Evolutionary conservation across 2,329 filamentous ascomycete species (phyloP), one percentile per base, ranked within the genome.

Genomic region (Aspergillus flavus): DNA sequence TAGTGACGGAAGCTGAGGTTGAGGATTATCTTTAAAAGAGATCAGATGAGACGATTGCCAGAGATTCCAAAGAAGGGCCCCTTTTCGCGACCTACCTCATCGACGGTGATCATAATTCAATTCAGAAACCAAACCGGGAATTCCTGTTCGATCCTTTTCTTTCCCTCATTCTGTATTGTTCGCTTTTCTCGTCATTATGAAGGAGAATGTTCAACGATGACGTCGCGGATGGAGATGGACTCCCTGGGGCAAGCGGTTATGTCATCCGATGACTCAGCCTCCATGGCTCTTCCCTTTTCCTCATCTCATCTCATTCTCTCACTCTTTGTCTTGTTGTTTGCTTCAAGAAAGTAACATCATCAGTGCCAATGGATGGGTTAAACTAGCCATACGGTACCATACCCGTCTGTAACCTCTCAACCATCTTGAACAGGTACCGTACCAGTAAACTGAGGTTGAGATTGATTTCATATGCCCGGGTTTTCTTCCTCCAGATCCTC

Each of bases 211-310:
- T 26, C n/a, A 12, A 23, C 12, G 21, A 65, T 65, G 63, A 65
- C 63, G 63, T 65, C 60, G 60, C 16, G 16, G 3, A 41, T 19
- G 36, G 36, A 41, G 36, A 41, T 19, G 34, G 14, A 30, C 34
- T 36, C 12, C 14, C 34, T 36, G 34, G 23, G 16, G 16, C 16
- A 5, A 4, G 48, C 52, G n/a, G 52, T 55, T 55, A 65, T 61
- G 62, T 62, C 60, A 62, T 65, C 57, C 19, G 54, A 52, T 65
- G 57, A 65, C 63, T 62, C 57, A 65, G 59, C 63, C 57, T 36
- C 16, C 1, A 4, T 21, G 34, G 34, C 34, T 36, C 34, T 36
- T 36, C 34, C 11, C 34, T 36, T 36, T 36, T 36, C 34, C 34
- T 36, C 11, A 32, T 32, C 10, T 32, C 30, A 28, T 34, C 9